phyloP scores from a whole-genome alignment of 768 basidiomycete species.

The Lyophyllum decastes region DNA sequence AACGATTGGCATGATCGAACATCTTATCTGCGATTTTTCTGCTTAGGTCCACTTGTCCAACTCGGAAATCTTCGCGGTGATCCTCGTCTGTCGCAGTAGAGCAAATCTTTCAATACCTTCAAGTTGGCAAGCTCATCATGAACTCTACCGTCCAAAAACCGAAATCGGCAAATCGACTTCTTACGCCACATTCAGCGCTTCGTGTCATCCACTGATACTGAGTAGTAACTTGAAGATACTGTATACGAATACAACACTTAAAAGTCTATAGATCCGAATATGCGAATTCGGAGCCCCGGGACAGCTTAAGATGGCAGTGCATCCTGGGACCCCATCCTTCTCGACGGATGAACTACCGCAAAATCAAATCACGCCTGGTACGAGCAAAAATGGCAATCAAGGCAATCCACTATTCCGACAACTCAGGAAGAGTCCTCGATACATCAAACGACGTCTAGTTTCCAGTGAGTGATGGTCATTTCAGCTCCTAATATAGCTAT shows the following conservation, averaged over 20 bases:
- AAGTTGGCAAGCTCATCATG: no score
- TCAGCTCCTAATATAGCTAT: slow-evolving; percentile 18
- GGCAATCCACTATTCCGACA: slow-evolving; percentile 40
- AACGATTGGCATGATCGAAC: neutral
- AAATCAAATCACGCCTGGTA: slow-evolving; percentile 9
- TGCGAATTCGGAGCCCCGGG: neutral
- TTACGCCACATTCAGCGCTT: no score
- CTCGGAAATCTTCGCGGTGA: no score
- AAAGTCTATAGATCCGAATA: no score
- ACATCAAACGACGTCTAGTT: slow-evolving; percentile 40
- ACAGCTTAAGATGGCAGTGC: neutral
- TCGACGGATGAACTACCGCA: neutral
- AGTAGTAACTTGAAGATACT: no score
- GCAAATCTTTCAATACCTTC: no score
- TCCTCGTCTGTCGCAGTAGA: no score
- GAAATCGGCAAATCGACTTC: no score
- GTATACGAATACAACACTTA: no score
- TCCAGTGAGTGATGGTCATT: neutral
- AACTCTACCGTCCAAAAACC: no score
- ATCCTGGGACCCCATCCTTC: neutral
- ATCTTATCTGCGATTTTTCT: neutral
- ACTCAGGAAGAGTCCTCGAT: slow-evolving; percentile 43
- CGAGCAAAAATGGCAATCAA: slow-evolving; percentile 49
- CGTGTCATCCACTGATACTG: no score
- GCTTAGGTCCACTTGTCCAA: no score